Evolutionary conservation across 768 basidiomycete species (phyloP).

Genomic region (Multifurca ochricompacta): DNA sequence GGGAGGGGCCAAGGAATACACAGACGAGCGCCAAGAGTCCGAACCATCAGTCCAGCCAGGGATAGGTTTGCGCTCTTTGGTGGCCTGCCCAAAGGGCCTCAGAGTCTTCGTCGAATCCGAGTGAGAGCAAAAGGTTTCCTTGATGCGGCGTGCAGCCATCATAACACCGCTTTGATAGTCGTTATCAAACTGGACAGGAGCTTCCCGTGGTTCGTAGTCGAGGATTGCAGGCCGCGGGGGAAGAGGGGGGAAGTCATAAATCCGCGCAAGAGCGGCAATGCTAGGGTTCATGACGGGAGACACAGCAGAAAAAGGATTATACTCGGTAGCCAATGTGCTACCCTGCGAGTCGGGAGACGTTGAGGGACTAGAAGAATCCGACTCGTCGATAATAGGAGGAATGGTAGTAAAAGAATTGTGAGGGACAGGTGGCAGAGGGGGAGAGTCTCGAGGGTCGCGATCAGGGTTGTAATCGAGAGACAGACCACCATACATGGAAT

Average conservation of each 20-base stretch:
- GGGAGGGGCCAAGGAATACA: slow-evolving; percentile 47
- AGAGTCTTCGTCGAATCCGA: slow-evolving; percentile 29
- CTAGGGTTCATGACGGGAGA: slow-evolving; percentile 24
- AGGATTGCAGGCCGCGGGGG: slow-evolving; percentile 45
- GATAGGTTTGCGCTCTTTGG: slow-evolving; percentile 35
- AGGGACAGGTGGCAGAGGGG: slow-evolving; percentile 35
- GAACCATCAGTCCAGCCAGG: slow-evolving; percentile 67
- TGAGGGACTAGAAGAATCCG: slow-evolving; percentile 24
- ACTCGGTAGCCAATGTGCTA: slow-evolving; percentile 13
- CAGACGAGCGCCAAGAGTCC: slow-evolving; percentile 56
- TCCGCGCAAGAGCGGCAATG: slow-evolving; percentile 31
- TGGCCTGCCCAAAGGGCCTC: slow-evolving; percentile 17
- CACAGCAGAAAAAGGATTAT: slow-evolving; percentile 16
- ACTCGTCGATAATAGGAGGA: slow-evolving; percentile 27
- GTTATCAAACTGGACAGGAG: slow-evolving; percentile 22
- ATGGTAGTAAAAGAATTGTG: slow-evolving; percentile 29
- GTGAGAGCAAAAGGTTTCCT: slow-evolving; percentile 36
- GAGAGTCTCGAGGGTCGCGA: slow-evolving; percentile 31
- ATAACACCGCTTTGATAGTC: slow-evolving; percentile 56
- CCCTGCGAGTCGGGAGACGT: slow-evolving; percentile 21
- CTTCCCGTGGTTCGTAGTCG: slow-evolving; percentile 24
- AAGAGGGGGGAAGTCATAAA: slow-evolving; percentile 43
- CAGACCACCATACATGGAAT: slow-evolving; percentile 29
- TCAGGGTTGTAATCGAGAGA: slow-evolving; percentile 43
- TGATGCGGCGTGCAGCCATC: slow-evolving; percentile 58